A percentile compares a stretch with the other conserved stretches of the same genome.
Evolutionary conservation across 768 basidiomycete genomes (phyloP).

Genomic region (Filobasidium wieringae): DNA sequence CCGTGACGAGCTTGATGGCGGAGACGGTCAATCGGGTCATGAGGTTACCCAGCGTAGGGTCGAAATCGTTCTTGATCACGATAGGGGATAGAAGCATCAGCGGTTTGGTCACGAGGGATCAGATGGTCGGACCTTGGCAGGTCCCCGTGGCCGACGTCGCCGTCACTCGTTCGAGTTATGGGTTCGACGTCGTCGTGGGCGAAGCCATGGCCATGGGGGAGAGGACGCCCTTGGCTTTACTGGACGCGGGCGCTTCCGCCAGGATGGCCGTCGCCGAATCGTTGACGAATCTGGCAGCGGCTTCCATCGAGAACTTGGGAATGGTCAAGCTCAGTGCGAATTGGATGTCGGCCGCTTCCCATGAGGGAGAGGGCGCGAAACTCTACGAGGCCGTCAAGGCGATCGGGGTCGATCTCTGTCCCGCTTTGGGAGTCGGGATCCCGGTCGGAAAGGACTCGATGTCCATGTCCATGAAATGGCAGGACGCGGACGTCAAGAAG

Average conservation of each 20-base stretch:
- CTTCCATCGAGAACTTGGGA: constrained; percentile 56
- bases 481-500: constrained; percentile 47
- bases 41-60: constrained; percentile 80
- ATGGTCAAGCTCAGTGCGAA: constrained; percentile 93
- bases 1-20: constrained; percentile 44
- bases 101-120: constrained; percentile 86
- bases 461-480: constrained; percentile 99
- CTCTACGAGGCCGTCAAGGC: constrained; percentile 77
- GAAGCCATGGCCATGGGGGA: constrained; percentile 99
- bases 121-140: constrained; percentile 99
- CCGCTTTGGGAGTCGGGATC: constrained; percentile 73
- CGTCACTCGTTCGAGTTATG: constrained; percentile 86
- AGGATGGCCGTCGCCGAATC: constrained; percentile 93
- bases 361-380: constrained; percentile 68
- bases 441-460: constrained; percentile 99
- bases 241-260: constrained; percentile 78
- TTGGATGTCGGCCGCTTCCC: constrained; percentile 95
- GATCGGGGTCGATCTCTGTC: constrained; percentile 86
- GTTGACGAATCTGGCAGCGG: constrained; percentile 78
- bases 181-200: constrained; percentile 68
- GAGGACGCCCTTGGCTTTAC: constrained; percentile 79
- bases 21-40: constrained; percentile 70
- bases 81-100: constrained; percentile 93
- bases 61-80: constrained; percentile 95
- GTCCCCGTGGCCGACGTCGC: constrained; percentile 96